Conservation (phyloP, 148 eudicot genomes). For the Rhododendron ovatum region DNA sequence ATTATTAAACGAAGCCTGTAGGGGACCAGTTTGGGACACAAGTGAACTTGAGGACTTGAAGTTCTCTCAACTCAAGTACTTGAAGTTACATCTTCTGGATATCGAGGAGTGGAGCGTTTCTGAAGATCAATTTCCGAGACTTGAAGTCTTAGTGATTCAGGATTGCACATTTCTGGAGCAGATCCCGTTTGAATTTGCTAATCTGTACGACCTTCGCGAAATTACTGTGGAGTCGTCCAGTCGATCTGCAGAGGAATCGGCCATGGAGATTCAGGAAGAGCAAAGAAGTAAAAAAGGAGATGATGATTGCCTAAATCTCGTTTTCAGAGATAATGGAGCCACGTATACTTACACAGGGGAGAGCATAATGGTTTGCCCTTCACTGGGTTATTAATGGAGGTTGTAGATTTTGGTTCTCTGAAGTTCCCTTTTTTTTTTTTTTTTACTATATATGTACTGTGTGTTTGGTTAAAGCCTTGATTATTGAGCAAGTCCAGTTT, state of each 20-base stretch:
- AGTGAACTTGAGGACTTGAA: not conserved
- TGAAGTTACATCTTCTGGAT: not conserved
- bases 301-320: not conserved
- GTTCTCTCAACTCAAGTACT: not conserved
- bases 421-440: no score
- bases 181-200: not conserved
- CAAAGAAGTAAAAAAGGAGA: not conserved
- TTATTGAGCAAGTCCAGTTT: not conserved
- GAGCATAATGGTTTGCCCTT: no score
- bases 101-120: not conserved
- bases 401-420: no score
- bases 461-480: slow-evolving; percentile 4
- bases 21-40: not conserved
- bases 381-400: no score
- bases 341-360: no score
- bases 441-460: not conserved
- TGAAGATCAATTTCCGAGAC: not conserved
- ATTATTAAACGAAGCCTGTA: not conserved
- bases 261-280: not conserved
- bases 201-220: not conserved
- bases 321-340: no score
- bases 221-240: fast-evolving
- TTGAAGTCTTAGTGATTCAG: not conserved
- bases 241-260: not conserved
- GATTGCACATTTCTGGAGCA: not conserved